Evolutionary conservation across 2,329 filamentous ascomycete genomes (phyloP).

Genomic region (Xylariaceae sp.): DNA sequence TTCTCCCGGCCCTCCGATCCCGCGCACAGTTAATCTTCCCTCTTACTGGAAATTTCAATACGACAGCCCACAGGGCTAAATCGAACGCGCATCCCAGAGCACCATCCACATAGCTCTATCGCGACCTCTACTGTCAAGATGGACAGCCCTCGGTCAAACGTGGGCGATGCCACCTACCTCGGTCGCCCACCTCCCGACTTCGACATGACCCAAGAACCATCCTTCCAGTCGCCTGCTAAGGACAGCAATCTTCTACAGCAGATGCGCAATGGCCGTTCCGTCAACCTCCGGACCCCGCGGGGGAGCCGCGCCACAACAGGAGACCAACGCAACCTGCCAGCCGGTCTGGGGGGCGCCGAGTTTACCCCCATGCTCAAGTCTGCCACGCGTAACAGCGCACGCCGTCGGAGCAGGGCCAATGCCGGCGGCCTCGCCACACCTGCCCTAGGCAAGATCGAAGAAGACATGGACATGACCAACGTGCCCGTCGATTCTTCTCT

Average conservation of each 20-base stretch:
- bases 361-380: constrained; percentile 92
- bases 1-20: too few relatives aligned
- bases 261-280: constrained; percentile 60
- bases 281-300: constrained; percentile 68
- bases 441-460: constrained; percentile 59
- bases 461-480: constrained; percentile 65
- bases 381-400: constrained; percentile 66
- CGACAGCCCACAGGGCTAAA: too few relatives aligned
- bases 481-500: constrained; percentile 69
- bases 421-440: constrained; percentile 61
- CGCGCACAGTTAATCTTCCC: too few relatives aligned
- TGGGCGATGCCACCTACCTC: constrained; percentile 79
- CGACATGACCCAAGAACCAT: constrained; percentile 81
- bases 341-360: constrained; percentile 63
- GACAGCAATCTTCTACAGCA: constrained; percentile 71
- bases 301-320: constrained; percentile 62
- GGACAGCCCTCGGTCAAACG: constrained; percentile 80
- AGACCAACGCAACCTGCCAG: constrained; percentile 65
- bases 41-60: too few relatives aligned
- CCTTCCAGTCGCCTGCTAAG: constrained; percentile 76
- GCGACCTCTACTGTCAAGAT: constrained; percentile 31
- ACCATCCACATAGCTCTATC: neutral
- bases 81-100: too few relatives aligned
- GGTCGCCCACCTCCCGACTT: constrained; percentile 61
- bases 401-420: constrained; percentile 59